Evolutionary conservation across 345 rosid genomes (phyloP).

Genomic region (Melaleuca alternifolia): DNA sequence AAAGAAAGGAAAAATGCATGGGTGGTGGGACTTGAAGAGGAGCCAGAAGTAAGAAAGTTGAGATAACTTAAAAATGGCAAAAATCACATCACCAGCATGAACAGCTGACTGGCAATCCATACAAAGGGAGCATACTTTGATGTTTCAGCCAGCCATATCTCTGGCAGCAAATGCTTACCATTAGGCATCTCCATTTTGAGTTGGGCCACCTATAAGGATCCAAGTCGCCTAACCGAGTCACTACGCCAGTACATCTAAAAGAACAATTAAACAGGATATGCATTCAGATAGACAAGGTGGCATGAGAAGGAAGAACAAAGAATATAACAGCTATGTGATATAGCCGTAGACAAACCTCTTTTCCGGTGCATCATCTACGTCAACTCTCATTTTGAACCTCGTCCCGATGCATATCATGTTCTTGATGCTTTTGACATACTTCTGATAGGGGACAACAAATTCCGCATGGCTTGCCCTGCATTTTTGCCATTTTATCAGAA

Average conservation of each 20-base stretch:
- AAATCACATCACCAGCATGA: background rate
- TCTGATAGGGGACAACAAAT: slow-evolving; percentile 69
- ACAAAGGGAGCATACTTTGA: background rate
- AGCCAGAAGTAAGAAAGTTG: background rate
- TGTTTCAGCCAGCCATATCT: background rate
- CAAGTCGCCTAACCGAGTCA: slow-evolving; percentile 54
- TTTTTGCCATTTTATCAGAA: slow-evolving; percentile 9
- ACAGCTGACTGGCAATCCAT: background rate
- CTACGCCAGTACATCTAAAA: slow-evolving; percentile 67
- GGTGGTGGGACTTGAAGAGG: background rate
- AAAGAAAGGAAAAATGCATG: background rate
- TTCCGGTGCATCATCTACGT: slow-evolving; percentile 78
- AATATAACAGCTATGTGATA: background rate
- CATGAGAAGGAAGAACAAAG: background rate
- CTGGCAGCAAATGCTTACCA: slow-evolving; percentile 30
- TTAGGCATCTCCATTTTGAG: slow-evolving; percentile 90
- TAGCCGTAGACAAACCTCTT: slow-evolving; percentile 37
- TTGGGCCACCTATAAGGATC: slow-evolving; percentile 84
- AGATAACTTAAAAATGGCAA: background rate
- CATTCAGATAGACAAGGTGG: background rate
- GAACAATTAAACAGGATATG: background rate
- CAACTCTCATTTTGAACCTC: slow-evolving; percentile 75
- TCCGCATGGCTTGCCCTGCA: slow-evolving; percentile 77
- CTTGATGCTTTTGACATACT: slow-evolving; percentile 53
- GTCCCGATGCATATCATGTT: slow-evolving; percentile 51